A percentile compares a stretch with the other conserved stretches of the same genome.
phyloP scores from a whole-genome alignment of 805 yeast species.

The Starmerella sp. region DNA sequence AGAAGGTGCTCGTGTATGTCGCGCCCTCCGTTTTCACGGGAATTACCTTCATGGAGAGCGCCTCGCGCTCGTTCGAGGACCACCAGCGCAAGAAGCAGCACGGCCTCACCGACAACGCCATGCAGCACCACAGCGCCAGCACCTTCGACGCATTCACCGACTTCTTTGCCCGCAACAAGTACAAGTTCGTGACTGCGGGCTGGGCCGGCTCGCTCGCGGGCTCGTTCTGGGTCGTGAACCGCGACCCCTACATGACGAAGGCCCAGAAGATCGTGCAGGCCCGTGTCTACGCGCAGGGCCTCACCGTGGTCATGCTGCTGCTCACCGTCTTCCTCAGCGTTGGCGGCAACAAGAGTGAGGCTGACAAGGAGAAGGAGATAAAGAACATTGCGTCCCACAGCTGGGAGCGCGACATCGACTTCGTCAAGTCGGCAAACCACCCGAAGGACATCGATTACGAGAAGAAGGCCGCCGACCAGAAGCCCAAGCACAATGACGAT shows the following conservation, averaged over 20 bases:
- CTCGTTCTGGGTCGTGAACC: slow-evolving; percentile 64
- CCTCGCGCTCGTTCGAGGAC: slow-evolving; percentile 56
- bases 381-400: slow-evolving; percentile 9
- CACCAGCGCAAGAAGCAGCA: slow-evolving; percentile 39
- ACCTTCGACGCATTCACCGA: background rate
- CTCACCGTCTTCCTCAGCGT: slow-evolving; percentile 31
- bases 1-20: slow-evolving; percentile 50
- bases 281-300: slow-evolving; percentile 83
- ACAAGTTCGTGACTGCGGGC: slow-evolving; percentile 47
- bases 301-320: slow-evolving; percentile 60
- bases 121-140: background rate
- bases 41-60: slow-evolving; percentile 58
- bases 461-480: slow-evolving; percentile 8
- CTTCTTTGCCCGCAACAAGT: slow-evolving; percentile 19
- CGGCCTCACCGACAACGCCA: slow-evolving; percentile 4
- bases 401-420: slow-evolving; percentile 23
- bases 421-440: slow-evolving; percentile 19
- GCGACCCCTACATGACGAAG: slow-evolving; percentile 60
- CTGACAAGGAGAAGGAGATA: slow-evolving; percentile 5
- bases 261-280: slow-evolving; percentile 81
- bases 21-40: slow-evolving; percentile 55
- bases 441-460: background rate
- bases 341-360: background rate
- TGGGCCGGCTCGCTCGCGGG: slow-evolving; percentile 80
- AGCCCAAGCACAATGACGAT: background rate